Base-by-base conservation (phyloP, 441 rosid species). In the Syzygium syzygioides region DNA sequence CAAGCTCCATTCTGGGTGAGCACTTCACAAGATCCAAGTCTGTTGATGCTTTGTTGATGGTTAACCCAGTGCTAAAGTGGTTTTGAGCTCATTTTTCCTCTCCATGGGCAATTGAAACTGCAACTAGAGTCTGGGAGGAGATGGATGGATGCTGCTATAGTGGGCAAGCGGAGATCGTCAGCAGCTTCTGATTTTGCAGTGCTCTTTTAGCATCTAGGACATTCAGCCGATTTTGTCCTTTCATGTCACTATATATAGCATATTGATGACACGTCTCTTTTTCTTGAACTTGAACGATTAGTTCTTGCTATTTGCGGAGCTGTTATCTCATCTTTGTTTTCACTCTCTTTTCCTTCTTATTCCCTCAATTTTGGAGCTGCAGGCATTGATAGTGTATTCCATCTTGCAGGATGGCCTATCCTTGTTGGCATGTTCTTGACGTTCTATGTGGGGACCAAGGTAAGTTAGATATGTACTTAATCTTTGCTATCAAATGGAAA, bases 391-490 rank as follows among this genome's bases (percentile, higher is more conserved):
- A 50, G 59, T 64, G 45, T 54, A 48, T 88, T 79, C 84, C 55
- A 57, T 89, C 88, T 90, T 90, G 54, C 93, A 97, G 99, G 98
- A 86, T 85, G 95, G 79, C 96, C 94, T 32, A 93, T 94, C 55
- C 91, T 97, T 20, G 92, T 92, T 2, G 95, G 95, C 50, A 93
- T 97, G 95, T 90, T 96, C 59, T 7, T 95, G 37, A 90, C 97
- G 80, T 94, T 97, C 90, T 96, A 97, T 60, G 87, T 95, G 32
- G 99, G 96, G 71, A 95, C 98, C 52, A 97, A 97, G 99, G 99
- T 95, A 95, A 90, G 45, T 19, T 57, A 55, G 62, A 71, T 57
- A 66, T 55, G 56, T 55, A 45, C 30, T 89, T n/a, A n/a, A n/a
- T 79, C 60, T 56, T 59, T 76, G 83, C 83, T 52, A 12, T 76